Conservation (phyloP, 768 basidiomycete genomes). For the Boletellus ananas region DNA sequence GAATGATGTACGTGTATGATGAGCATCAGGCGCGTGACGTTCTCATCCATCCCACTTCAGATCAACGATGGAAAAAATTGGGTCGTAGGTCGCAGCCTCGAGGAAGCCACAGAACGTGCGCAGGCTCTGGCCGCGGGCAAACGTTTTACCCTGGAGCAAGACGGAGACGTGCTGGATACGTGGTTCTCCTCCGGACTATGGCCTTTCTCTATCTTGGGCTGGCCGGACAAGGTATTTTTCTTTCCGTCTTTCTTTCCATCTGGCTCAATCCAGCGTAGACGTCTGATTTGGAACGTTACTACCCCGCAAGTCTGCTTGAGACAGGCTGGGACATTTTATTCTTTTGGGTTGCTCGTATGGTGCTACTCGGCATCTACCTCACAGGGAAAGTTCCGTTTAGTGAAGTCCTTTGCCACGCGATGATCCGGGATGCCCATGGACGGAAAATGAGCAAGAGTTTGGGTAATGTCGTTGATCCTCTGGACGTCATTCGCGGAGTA, state of each 20-base stretch:
- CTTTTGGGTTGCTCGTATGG: slow-evolving; percentile 99
- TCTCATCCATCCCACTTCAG: slow-evolving; percentile 33
- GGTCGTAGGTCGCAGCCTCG: slow-evolving; percentile 81
- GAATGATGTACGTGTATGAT: slow-evolving; percentile 49
- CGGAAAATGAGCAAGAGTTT: slow-evolving; percentile 99
- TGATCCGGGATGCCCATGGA: slow-evolving; percentile 98
- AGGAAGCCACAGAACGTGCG: slow-evolving; percentile 77
- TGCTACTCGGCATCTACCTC: slow-evolving; percentile 82
- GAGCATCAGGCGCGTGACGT: not conserved
- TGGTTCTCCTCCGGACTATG: slow-evolving; percentile 99
- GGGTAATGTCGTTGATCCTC: slow-evolving; percentile 96
- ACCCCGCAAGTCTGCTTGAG: slow-evolving; percentile 87
- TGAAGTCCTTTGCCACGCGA: slow-evolving; percentile 96
- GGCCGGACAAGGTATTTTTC: slow-evolving; percentile 81
- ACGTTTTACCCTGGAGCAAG: slow-evolving; percentile 79
- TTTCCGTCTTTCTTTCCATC: not conserved
- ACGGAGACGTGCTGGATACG: slow-evolving; percentile 96
- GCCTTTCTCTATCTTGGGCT: slow-evolving; percentile 97
- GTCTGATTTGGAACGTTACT: slow-evolving; percentile 72
- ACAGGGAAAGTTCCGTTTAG: slow-evolving; percentile 91
- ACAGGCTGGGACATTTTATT: slow-evolving; percentile 99
- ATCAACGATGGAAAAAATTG: slow-evolving; percentile 71
- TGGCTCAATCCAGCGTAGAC: slow-evolving; percentile 47
- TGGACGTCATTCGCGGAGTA: slow-evolving; percentile 89
- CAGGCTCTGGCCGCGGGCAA: slow-evolving; percentile 61